Conservation (phyloP, 2,329 filamentous ascomycete species). For the Stromatinia cepivora region DNA sequence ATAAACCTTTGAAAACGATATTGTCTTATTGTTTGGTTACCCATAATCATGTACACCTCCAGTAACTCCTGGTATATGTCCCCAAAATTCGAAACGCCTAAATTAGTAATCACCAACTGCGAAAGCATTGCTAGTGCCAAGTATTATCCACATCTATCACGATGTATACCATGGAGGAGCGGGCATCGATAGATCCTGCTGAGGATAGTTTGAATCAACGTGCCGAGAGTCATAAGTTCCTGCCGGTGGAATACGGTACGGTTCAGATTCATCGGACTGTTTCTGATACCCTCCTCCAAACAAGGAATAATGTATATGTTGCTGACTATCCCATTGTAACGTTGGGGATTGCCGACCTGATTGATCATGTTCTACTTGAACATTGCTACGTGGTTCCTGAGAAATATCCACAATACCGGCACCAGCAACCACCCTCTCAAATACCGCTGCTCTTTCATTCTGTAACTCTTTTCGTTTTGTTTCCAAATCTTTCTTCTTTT, state of each 20-base stretch:
- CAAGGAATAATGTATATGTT: conserved; percentile 17
- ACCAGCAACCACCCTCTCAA: background rate
- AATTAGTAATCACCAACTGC: background rate
- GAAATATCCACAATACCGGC: background rate
- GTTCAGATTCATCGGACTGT: background rate
- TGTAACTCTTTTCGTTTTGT: conserved; percentile 10
- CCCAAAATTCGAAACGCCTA: background rate
- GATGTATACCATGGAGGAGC: conserved; percentile 1
- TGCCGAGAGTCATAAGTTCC: conserved; percentile 1
- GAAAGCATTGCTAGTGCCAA: background rate
- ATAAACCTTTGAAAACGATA: background rate
- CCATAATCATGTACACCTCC: background rate
- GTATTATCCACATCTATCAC: background rate
- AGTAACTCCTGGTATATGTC: background rate
- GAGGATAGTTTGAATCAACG: background rate
- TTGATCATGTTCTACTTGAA: background rate
- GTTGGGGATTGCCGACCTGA: background rate
- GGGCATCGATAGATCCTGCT: conserved; percentile 6
- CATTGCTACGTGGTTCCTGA: background rate
- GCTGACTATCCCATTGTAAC: background rate
- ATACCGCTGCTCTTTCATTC: conserved; percentile 9
- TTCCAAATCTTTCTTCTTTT: conserved; percentile 7
- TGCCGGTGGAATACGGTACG: background rate
- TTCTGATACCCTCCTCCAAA: conserved; percentile 2
- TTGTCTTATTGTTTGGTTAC: background rate